Base-by-base conservation (phyloP, 345 rosid species). In the Lepidium africanum region DNA sequence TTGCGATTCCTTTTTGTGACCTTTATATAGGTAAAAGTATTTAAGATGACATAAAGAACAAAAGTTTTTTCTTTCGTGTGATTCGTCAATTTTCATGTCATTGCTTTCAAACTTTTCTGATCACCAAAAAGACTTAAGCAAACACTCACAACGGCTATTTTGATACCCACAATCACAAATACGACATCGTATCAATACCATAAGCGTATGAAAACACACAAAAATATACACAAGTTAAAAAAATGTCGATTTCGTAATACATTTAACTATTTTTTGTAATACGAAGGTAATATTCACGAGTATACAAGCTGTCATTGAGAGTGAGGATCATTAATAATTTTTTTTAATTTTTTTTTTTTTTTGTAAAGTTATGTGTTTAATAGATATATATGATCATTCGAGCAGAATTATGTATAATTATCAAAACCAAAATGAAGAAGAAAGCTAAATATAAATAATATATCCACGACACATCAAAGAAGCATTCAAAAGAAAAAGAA, bases 81-180 rank as follows among this genome's bases (percentile, higher is more conserved):
- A 47, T 35, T 63, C 46, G 49, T 19, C 68, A 48, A 35, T 17
- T 47, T 21, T 5, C 6, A 5, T 46, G 55, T 33, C 9, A 32
- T 17, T 46, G 6, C 30, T 62, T 46, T 47, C 55, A 47, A 63
- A 46, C 45, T 63, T 63, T 63, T 63, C 33, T 59, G 64, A n/a
- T 49, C 50, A 40, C 49, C 41, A 10, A 61, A 42, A 46, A 61
- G n/a, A 36, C 10, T 3, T 56, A 10, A 7, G 33, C 8, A 33
- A 30, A 30, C 33, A 30, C 47, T 38, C 33, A 37, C 32, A 48
- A 63, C 68, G 68, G 45, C 56, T 48, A 63, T 36, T 63, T 48
- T 5, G 42, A 47, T 55, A 63, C 68, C 56, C 46, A 48, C 67
- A 19, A 13, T 33, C 17, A 10, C 52, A 27, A 60, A 23, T 43